Base-by-base conservation (phyloP, 2,329 filamentous ascomycete species). In the Aspergillus tamarii region DNA sequence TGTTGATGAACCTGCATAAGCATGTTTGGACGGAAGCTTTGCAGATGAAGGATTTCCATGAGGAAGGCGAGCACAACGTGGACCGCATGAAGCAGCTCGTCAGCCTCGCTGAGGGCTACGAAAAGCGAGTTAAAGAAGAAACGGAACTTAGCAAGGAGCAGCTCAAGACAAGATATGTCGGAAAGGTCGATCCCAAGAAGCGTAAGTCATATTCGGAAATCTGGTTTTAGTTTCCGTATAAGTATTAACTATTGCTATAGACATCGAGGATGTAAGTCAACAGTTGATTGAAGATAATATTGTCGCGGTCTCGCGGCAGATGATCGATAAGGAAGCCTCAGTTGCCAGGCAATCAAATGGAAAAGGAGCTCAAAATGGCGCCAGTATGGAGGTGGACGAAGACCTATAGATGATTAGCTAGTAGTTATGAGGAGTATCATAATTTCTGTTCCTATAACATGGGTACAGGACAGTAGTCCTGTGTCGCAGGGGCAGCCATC, bases 1-100 rank as follows among this genome's bases (percentile, higher is more conserved):
- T 99, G 95, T 82, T 99, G 74, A 99, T 99, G 96, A 99, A 99
- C 78, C 84, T 99, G 69, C 95, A 99, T 87, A 99, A 99, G 85
- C 95, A 98, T 72, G 94, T 97, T 52, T 99, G 95, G 95, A 99
- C 96, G 0, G 95, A 99, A 80, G 95, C 94, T 6, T 81, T 99
- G 69, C 89, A 97, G 77, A 98, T 99, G 93, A 92, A 94, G 65
- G 94, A 98, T 80, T 99, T 99, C 85, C 87, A 89, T 69, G 83
- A 88, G 62, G 94, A 98, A 77, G 92, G 89, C 61, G 84, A 89
- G 68, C 88, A 91, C 77, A 99, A 97, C 78, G 92, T 94, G 77
- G 94, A 96, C 61, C 88, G 90, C 67, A 86, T 99, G 79, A 87
- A 97, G 83, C 89, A 92, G 76, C 87, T 99, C 57, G 95, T 99